Conservation (phyloP, 371 early-diverging fungal genomes). For the Syncephalastrum racemosum region DNA sequence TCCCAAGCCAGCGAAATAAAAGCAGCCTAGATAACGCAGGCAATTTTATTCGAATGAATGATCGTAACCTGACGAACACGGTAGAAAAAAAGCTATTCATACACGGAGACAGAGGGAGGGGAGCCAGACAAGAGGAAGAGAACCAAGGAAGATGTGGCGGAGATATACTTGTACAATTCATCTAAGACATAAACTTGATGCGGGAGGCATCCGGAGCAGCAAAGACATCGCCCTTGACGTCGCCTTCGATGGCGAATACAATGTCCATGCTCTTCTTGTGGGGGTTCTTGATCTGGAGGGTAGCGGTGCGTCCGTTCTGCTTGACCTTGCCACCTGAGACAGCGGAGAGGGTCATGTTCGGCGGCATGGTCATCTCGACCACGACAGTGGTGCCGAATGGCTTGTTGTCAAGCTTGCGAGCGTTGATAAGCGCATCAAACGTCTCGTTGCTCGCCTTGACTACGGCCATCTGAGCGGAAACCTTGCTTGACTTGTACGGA, state of each 20-base stretch:
- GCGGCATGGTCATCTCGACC: constrained; percentile 28
- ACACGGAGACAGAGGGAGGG: no score
- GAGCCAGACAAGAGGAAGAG: no score
- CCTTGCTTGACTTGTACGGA: constrained; percentile 26
- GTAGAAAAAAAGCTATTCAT: no score
- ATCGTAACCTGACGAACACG: no score
- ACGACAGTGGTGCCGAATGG: constrained; percentile 27
- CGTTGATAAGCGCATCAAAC: constrained; percentile 33
- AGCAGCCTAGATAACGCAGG: no score
- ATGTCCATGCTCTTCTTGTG: constrained; percentile 24
- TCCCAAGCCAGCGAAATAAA: no score
- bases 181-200: constrained; percentile 21
- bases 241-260: constrained; percentile 19
- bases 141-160: no score
- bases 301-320: constrained; percentile 29
- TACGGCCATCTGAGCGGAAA: constrained; percentile 19
- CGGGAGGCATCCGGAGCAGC: constrained; percentile 27
- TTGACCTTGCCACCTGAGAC: constrained; percentile 23
- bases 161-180: no score
- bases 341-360: constrained; percentile 20
- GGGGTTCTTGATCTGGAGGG: constrained; percentile 23
- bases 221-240: constrained; percentile 29
- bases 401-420: constrained; percentile 25
- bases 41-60: no score
- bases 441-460: constrained; percentile 7